Evolutionary conservation across 1,284 basidiomycete genomes (phyloP).

Genomic region (Malassezia cuniculi): DNA sequence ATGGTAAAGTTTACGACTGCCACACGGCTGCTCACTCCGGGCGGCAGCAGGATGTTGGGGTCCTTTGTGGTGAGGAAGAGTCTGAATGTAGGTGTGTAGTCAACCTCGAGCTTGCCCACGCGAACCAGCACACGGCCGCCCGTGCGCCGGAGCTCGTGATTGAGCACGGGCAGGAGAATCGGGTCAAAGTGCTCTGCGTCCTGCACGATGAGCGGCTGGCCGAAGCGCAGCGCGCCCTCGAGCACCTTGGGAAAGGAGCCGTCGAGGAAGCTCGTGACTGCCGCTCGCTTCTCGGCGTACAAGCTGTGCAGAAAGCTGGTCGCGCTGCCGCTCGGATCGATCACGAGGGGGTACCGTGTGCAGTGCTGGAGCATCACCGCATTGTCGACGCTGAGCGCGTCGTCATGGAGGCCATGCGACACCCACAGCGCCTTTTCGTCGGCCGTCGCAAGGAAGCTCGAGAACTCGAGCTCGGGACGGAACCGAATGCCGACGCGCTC

Average conservation of each 20-base stretch:
- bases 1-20: conserved; percentile 99
- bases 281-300: conserved; percentile 90
- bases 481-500: conserved; percentile 78
- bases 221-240: conserved; percentile 96
- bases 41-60: conserved; percentile 91
- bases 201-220: conserved; percentile 90
- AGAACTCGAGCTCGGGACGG: conserved; percentile 80
- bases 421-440: conserved; percentile 95
- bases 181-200: conserved; percentile 97
- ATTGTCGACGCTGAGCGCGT: conserved; percentile 92
- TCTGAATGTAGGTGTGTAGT: conserved; percentile 88
- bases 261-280: conserved; percentile 94
- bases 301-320: conserved; percentile 86
- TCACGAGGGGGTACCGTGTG: conserved; percentile 93
- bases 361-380: conserved; percentile 92
- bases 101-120: conserved; percentile 95
- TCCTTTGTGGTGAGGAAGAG: conserved; percentile 98
- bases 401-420: conserved; percentile 80
- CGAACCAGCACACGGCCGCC: conserved; percentile 96
- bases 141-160: conserved; percentile 73
- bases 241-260: conserved; percentile 96
- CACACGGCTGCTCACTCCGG: conserved; percentile 95
- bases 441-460: conserved; percentile 91
- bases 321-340: conserved; percentile 98
- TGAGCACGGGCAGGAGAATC: conserved; percentile 91